Percentiles rank a stretch among this genome's conserved stretches.
phyloP scores from a whole-genome alignment of 306 rosid species.

The Albizia julibrissin region DNA sequence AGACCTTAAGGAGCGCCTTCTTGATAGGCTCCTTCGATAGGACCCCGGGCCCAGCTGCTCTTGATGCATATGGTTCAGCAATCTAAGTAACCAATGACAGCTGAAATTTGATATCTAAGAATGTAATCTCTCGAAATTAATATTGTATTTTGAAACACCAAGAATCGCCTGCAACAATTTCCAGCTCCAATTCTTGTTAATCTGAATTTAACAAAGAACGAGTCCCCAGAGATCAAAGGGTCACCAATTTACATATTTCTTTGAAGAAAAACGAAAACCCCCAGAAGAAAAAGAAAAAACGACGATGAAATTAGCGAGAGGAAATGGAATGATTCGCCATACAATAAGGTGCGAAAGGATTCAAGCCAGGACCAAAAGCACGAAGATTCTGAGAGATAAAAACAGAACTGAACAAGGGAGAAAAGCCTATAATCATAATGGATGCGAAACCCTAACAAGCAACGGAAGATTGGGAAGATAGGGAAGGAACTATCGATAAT shows the following conservation, averaged over 20 bases:
- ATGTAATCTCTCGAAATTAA: neutral
- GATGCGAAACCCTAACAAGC: conserved; percentile 34
- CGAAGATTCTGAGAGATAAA: conserved; percentile 68
- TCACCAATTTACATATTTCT: conserved; percentile 40
- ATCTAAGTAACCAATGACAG: conserved; percentile 11
- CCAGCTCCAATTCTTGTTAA: neutral
- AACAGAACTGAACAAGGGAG: conserved; percentile 35
- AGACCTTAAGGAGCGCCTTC: conserved; percentile 57
- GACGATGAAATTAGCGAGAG: conserved; percentile 62
- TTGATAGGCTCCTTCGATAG: conserved; percentile 52
- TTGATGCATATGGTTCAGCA: conserved; percentile 42
- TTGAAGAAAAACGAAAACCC: neutral
- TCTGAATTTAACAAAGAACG: neutral
- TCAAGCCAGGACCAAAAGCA: conserved; percentile 94
- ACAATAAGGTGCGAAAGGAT: conserved; percentile 89
- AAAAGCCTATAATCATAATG: conserved; percentile 48
- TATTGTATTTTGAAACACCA: neutral
- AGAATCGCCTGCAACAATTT: neutral
- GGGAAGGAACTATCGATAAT: no score
- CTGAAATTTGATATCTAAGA: neutral
- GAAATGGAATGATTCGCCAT: conserved; percentile 62
- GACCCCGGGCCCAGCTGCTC: conserved; percentile 37
- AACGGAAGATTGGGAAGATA: neutral
- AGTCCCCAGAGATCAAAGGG: conserved; percentile 8
- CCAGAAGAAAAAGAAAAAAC: neutral